A percentile compares a stretch with the other conserved stretches of the same genome.
Conservation (phyloP, 1,139 yeast species). For the Komagataea norvegica region DNA sequence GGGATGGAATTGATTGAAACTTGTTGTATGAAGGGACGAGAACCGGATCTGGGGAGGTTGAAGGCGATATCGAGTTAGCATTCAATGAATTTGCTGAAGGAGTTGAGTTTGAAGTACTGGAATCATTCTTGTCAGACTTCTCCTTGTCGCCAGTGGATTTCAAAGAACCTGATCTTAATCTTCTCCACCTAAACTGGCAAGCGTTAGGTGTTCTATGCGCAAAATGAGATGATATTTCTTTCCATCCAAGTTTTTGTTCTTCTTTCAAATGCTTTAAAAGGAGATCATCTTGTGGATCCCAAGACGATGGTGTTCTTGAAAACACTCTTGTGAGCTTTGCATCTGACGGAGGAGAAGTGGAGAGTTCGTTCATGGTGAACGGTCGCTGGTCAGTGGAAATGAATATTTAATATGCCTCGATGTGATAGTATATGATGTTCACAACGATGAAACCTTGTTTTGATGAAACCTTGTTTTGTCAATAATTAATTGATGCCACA, state of each 20-base stretch:
- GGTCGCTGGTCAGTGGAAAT: too few relatives aligned
- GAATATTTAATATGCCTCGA: too few relatives aligned
- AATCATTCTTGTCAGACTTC: slow-evolving; percentile 3
- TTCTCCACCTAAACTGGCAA: slow-evolving; percentile 75
- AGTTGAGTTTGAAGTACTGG: slow-evolving; percentile 7
- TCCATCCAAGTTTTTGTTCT: slow-evolving; percentile 70
- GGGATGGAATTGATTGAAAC: slow-evolving; percentile 9
- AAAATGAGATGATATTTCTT: slow-evolving; percentile 66
- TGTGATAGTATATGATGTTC: too few relatives aligned
- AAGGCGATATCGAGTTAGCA: slow-evolving; percentile 3
- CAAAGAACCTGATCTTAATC: slow-evolving; percentile 59
- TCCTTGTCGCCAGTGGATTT: slow-evolving; percentile 37
- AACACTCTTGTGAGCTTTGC: slow-evolving; percentile 24
- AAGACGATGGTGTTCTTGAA: slow-evolving; percentile 55
- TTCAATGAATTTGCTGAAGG: slow-evolving; percentile 13
- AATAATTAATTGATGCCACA: background rate
- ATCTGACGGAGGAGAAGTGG: slow-evolving; percentile 11
- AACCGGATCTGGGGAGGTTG: slow-evolving; percentile 10
- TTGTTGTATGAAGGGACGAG: slow-evolving; percentile 5
- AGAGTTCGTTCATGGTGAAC: slow-evolving; percentile 8
- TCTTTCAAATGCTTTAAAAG: slow-evolving; percentile 66
- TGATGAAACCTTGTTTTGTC: background rate
- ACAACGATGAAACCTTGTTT: too few relatives aligned
- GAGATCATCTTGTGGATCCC: slow-evolving; percentile 73
- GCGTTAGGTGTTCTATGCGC: slow-evolving; percentile 71